phyloP scores from a whole-genome alignment of 2,329 filamentous ascomycete genomes.

The Davidsoniella virescens region DNA sequence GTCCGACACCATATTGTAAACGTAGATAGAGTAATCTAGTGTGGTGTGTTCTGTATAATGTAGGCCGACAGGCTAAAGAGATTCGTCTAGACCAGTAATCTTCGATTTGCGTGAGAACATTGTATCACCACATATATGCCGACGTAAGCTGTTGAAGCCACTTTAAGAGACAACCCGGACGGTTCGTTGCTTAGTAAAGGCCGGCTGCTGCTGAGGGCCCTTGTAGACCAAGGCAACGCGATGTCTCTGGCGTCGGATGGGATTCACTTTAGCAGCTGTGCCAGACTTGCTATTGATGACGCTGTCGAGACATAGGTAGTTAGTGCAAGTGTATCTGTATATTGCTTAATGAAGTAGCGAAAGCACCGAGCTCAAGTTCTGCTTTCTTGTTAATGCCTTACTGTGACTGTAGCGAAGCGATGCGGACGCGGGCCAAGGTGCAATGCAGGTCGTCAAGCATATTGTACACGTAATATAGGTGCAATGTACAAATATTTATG shows the following conservation, averaged over 20 bases:
- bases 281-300: not conserved
- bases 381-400: slow-evolving; percentile 18
- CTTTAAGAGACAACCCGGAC: slow-evolving; percentile 1
- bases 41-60: too few species aligned
- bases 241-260: slow-evolving; percentile 16
- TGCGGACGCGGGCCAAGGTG: slow-evolving; percentile 29
- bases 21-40: too few species aligned
- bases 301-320: not conserved
- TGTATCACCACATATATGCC: too few species aligned
- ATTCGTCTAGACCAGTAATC: too few species aligned
- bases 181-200: slow-evolving; percentile 20
- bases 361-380: not conserved
- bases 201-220: slow-evolving; percentile 15
- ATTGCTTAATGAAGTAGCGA: not conserved
- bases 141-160: not conserved
- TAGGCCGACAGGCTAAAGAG: too few species aligned
- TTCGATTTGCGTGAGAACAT: too few species aligned
- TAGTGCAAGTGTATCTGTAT: not conserved
- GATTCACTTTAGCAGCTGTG: not conserved
- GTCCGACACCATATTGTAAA: too few species aligned
- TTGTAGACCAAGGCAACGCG: slow-evolving; percentile 17
- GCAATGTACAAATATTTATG: not conserved
- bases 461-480: not conserved
- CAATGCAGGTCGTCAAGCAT: slow-evolving; percentile 27
- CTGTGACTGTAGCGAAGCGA: slow-evolving; percentile 32